phyloP scores from a whole-genome alignment of 495 filamentous ascomycete species.

The Massariosphaeria phaeospora region DNA sequence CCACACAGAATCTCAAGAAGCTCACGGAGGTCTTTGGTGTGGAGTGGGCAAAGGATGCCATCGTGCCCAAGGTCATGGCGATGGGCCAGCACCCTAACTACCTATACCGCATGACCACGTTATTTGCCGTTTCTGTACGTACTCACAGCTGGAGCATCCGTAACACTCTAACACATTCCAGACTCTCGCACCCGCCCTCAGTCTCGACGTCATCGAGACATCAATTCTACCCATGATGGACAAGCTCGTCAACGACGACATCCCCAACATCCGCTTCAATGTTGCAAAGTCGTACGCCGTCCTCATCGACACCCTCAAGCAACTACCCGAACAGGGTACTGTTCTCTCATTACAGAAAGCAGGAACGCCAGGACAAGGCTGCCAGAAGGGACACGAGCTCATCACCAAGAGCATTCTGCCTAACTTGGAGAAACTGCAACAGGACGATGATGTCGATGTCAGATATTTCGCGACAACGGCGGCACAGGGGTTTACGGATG shows the following conservation, averaged over 20 bases:
- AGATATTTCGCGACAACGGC: constrained; percentile 86
- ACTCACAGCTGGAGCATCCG: neutral
- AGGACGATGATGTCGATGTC: constrained; percentile 96
- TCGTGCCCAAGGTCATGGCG: constrained; percentile 95
- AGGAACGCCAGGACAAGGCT: constrained; percentile 53
- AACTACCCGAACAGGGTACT: constrained; percentile 82
- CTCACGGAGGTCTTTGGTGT: constrained; percentile 97
- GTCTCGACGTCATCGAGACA: constrained; percentile 81
- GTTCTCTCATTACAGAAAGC: constrained; percentile 77
- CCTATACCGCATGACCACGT: constrained; percentile 98
- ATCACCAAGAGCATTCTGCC: constrained; percentile 85
- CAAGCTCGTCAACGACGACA: constrained; percentile 83
- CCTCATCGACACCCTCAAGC: constrained; percentile 81
- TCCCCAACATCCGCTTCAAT: constrained; percentile 99
- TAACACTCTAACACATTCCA: constrained; percentile 41
- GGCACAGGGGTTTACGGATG: constrained; percentile 39
- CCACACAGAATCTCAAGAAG: constrained; percentile 95
- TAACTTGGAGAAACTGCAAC: constrained; percentile 87
- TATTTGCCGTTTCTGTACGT: constrained; percentile 93
- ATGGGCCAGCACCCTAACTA: constrained; percentile 99
- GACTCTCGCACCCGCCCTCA: constrained; percentile 92
- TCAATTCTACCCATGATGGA: constrained; percentile 95
- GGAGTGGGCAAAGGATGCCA: constrained; percentile 94
- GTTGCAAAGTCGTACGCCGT: constrained; percentile 95
- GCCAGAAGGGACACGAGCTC: constrained; percentile 69